A percentile compares a stretch with the other conserved stretches of the same genome.
These are phyloP conservation scores for Limtongia smithiae DNA, from an alignment of 805 yeast species.

Conservation along the genomic window DNA sequence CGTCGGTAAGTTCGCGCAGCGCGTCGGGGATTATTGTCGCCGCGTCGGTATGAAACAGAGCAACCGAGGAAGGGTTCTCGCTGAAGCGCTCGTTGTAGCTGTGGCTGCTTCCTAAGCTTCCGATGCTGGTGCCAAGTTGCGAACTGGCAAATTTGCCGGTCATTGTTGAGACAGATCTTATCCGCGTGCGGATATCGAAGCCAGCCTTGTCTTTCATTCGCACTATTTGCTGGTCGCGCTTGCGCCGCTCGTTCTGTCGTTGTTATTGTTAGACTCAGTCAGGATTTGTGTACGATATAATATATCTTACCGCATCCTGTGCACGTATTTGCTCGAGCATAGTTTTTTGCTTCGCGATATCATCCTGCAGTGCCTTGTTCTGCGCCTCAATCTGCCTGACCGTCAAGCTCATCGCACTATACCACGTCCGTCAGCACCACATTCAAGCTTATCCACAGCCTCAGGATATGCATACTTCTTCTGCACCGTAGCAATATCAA, in stretches of 20 bases:
- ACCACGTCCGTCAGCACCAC: neutral
- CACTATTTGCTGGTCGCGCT: constrained; percentile 25
- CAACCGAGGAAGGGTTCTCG: constrained; percentile 10
- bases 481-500: constrained; percentile 9
- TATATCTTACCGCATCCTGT: constrained; percentile 15
- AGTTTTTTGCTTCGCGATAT: constrained; percentile 17
- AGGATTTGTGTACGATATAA: no score
- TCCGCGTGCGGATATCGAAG: constrained; percentile 23
- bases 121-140: constrained; percentile 5
- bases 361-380: constrained; percentile 18
- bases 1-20: constrained; percentile 22
- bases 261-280: no score
- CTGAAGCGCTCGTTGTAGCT: constrained; percentile 1
- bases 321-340: constrained; percentile 19
- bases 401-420: constrained; percentile 8
- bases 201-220: constrained; percentile 29
- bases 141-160: constrained; percentile 14
- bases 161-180: constrained; percentile 10
- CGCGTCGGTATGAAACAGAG: constrained; percentile 10
- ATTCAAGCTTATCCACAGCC: no score
- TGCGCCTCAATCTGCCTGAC: constrained; percentile 17
- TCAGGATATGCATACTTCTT: constrained; percentile 26
- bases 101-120: no score
- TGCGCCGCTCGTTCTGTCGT: constrained; percentile 22
- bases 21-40: constrained; percentile 16